Evolutionary conservation across 139 green algal genomes (phyloP), one percentile per base, ranked within the genome.

Genomic region (Auxenochlorella pyrenoidosa): DNA sequence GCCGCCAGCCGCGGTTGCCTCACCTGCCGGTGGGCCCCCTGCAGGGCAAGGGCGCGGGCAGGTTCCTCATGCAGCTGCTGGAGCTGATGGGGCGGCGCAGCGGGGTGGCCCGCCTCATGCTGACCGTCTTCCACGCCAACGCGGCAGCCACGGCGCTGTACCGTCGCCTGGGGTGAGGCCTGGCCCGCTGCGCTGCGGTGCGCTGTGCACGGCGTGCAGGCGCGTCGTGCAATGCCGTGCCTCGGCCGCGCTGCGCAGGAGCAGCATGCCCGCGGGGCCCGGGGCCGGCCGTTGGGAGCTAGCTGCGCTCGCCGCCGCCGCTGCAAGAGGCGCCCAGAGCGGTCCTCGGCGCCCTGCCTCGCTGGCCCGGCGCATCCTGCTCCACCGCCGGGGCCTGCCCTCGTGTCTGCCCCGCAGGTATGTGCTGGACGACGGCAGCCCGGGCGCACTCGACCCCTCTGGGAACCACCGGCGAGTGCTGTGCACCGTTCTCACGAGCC

Each of bases 51-150:
- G 91, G 91, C 1, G 60, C 94, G 71, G 91, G 91, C 38, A 40
- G 59, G 54, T 93, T 88, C 75, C 58, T 94, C 13, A 94, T 94
- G 91, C 85, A 88, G 78, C 75, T 91, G 70, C 73, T 90, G 75
- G 91, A 94, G 84, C 83, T 91, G 54, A 70, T 93, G 8, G 90
- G 88, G 12, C 79, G 86, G 51, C 84, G 82, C 43, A 26, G 26
- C 13, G 66, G 75, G 5, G 73, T 94, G 76, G 43, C 82, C 19
- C 75, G 77, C 43, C 63, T 94, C 28, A 93, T 94, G 91, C 91
- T 94, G 15, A 94, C 92, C 13, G 92, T 94, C 28, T 87, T 93
- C 51, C 83, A 90, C 16, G 78, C 34, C 13, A 94, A 94, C 70
- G 41, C n/a, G 13, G 84, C 44, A 1, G 92, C 92, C 12, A 32